These are phyloP conservation scores for Suhomyces tanzawaensis DNA, from an alignment of 805 yeast genomes.

Conservation along the genomic window DNA sequence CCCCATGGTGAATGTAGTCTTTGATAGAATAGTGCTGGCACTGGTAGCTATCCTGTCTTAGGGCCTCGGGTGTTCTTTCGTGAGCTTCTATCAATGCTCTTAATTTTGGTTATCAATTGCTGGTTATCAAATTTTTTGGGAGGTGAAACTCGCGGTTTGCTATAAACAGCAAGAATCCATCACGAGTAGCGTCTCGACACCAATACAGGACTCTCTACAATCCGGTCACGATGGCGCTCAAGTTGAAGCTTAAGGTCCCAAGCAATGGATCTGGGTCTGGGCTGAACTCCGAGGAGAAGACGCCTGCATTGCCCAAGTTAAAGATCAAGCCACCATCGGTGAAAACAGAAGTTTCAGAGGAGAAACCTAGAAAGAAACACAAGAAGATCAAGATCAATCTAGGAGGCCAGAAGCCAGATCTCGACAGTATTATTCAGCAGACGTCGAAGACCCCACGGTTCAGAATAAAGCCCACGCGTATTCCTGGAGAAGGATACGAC, in stretches of 20 bases:
- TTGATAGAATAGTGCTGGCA: no score
- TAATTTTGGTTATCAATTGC: not conserved
- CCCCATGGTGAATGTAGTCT: no score
- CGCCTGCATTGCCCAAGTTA: slow-evolving; percentile 14
- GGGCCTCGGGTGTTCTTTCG: not conserved
- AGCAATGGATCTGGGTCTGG: slow-evolving; percentile 4
- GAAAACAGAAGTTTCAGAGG: slow-evolving; percentile 1
- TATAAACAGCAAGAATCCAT: no score
- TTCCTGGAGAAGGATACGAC: slow-evolving; percentile 95
- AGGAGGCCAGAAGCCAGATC: slow-evolving; percentile 1
- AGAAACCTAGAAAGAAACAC: slow-evolving; percentile 16
- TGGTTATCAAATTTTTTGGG: not conserved
- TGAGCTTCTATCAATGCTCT: not conserved
- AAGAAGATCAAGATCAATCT: slow-evolving; percentile 27
- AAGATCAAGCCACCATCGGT: slow-evolving; percentile 21
- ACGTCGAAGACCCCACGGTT: slow-evolving; percentile 37
- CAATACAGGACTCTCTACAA: no score
- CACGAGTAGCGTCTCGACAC: no score
- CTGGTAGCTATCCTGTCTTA: no score
- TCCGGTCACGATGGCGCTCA: slow-evolving; percentile 20
- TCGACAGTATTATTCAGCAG: slow-evolving; percentile 1
- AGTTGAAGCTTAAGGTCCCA: slow-evolving; percentile 15
- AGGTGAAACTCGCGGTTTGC: no score
- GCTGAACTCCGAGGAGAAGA: slow-evolving; percentile 7
- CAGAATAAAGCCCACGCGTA: slow-evolving; percentile 57